Evolutionary conservation across 1,139 yeast genomes (phyloP), one percentile per base, ranked within the genome.

Genomic region (Candida gigantensis): DNA sequence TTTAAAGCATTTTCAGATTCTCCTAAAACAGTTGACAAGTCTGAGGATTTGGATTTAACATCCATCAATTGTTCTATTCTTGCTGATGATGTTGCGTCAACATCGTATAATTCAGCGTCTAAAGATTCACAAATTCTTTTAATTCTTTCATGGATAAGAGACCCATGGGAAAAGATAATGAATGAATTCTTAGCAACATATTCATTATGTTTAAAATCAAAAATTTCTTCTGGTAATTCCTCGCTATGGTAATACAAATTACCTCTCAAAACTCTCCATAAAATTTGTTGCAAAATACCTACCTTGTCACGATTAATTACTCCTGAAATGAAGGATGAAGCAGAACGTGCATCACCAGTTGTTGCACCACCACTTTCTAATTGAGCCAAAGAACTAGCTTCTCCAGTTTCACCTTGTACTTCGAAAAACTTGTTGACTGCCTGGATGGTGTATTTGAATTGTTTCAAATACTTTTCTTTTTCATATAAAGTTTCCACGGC

Each of bases 181-280:
- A 71, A 71, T 4, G 73, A 56, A 48, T 66, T 68, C 46, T 69
- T 68, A 30, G 55, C 62, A 23, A 63, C 64, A 36, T 53, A 51
- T 6, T 53, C 35, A 35, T 60, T 58, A 15, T 64, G 39, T 45
- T 68, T 63, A 16, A 64, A 56, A 44, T 69, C 74, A 43, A 58
- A 71, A 12, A 69, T 50, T 32, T 49, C 47, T 49, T 81, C 84
- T 3, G 72, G 65, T 44, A 89, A 72, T 46, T 84, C 89, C 41
- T 79, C 76, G 47, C 81, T 79, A 49, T 79, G 80, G 61, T 88
- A 81, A 58, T 74, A 85, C 53, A 92, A 68, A 59, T 90, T 90
- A 57, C 98, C 97, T 60, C 97, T 81, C 50, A 92, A 72, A 2
- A 82, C 81, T 63, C 98, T 78, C 97, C 97, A 92, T 46, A 94